phyloP scores from a whole-genome alignment of 352 stramenopile species.

The Phytophthora citricola region DNA sequence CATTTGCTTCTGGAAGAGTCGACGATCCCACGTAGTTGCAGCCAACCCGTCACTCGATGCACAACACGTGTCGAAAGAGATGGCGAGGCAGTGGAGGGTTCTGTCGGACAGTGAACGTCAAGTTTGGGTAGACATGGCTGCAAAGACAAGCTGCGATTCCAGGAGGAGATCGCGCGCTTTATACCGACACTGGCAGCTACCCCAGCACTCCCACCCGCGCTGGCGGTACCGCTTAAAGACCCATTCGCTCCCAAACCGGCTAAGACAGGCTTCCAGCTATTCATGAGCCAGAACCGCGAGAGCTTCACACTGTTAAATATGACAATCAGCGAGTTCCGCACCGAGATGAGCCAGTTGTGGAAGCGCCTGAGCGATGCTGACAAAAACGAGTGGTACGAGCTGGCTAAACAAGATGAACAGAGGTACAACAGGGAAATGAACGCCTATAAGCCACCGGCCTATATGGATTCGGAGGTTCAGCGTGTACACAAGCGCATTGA shows the following conservation, averaged over 20 bases:
- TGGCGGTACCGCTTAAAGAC: conserved; percentile 36
- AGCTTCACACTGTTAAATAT: conserved; percentile 60
- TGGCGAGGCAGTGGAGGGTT: conserved; percentile 57
- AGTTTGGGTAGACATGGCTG: conserved; percentile 58
- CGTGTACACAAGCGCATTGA: conserved; percentile 39
- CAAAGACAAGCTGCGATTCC: conserved; percentile 57
- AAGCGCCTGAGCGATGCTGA: conserved; percentile 47
- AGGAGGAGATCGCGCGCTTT: conserved; percentile 54
- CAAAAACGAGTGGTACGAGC: conserved; percentile 54
- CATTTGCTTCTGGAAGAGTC: conserved; percentile 70
- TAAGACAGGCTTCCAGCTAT: conserved; percentile 69
- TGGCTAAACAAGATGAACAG: conserved; percentile 53
- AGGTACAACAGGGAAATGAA: conserved; percentile 62
- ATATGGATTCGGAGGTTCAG: conserved; percentile 32
- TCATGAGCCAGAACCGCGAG: conserved; percentile 63
- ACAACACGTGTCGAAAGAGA: conserved; percentile 53
- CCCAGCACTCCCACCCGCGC: not conserved
- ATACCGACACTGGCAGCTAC: conserved; percentile 26
- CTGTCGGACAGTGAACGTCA: conserved; percentile 46
- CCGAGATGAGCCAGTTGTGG: conserved; percentile 66
- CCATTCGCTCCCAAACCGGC: conserved; percentile 48
- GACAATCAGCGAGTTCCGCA: conserved; percentile 60
- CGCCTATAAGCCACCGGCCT: conserved; percentile 51
- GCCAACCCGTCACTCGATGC: conserved; percentile 48
- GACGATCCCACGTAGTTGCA: conserved; percentile 46